Conservation (phyloP, 371 early-diverging fungal genomes). For the Lichtheimia ramosa region DNA sequence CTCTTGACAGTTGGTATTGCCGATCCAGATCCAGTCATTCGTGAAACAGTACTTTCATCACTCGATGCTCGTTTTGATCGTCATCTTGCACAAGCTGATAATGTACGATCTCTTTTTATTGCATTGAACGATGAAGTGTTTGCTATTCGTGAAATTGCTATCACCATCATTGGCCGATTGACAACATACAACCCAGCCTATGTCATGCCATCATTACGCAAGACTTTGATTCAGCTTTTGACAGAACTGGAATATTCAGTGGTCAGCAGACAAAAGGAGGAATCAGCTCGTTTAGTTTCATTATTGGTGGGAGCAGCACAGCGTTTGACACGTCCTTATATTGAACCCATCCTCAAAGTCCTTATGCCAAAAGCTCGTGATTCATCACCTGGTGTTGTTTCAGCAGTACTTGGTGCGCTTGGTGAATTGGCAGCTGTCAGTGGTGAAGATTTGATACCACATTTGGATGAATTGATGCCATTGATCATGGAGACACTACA, state of each 20-base stretch:
- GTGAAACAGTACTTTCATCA: conserved; percentile 79
- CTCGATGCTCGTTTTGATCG: conserved; percentile 86
- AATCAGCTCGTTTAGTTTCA: conserved; percentile 81
- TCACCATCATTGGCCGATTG: conserved; percentile 86
- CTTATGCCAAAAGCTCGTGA: conserved; percentile 84
- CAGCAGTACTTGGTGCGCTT: conserved; percentile 80
- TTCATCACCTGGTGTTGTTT: conserved; percentile 78
- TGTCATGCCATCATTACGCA: conserved; percentile 88
- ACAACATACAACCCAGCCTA: conserved; percentile 90
- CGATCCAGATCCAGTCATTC: conserved; percentile 82
- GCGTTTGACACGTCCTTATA: conserved; percentile 87
- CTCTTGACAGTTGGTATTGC: conserved; percentile 89
- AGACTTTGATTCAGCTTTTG: conserved; percentile 85
- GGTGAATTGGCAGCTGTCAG: conserved; percentile 91
- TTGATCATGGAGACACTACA: conserved; percentile 89
- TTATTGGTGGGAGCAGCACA: conserved; percentile 79
- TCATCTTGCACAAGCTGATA: conserved; percentile 89
- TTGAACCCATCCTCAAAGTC: conserved; percentile 85
- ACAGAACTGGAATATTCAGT: conserved; percentile 91
- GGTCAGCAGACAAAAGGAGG: conserved; percentile 86
- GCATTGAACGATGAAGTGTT: conserved; percentile 94
- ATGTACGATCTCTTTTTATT: conserved; percentile 85
- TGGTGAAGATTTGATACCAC: conserved; percentile 81
- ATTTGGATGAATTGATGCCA: conserved; percentile 82
- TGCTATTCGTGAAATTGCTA: conserved; percentile 84